A percentile compares a stretch with the other conserved stretches of the same genome.
phyloP scores from a whole-genome alignment of 371 early-diverging fungal species.

The Haplosporangium sp. region DNA sequence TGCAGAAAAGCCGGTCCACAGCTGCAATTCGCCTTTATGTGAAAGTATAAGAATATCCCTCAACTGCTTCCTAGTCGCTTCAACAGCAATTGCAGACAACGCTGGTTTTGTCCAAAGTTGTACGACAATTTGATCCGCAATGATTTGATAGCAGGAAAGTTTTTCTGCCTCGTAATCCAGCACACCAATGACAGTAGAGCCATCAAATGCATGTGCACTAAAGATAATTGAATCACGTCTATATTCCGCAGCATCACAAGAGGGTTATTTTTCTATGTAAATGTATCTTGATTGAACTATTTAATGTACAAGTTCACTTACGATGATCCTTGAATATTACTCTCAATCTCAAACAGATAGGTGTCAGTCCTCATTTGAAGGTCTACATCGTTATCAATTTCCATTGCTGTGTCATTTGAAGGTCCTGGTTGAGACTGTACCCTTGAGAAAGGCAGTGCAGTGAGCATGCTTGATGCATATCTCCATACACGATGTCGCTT shows the following conservation, averaged over 20 bases:
- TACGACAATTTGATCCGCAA: conserved; percentile 15
- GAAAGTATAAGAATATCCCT: conserved; percentile 58
- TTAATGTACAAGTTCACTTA: conserved; percentile 15
- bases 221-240: conserved; percentile 25
- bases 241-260: background rate
- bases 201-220: conserved; percentile 20
- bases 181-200: conserved; percentile 55
- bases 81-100: conserved; percentile 57
- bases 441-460: conserved; percentile 17
- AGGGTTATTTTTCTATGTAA: background rate
- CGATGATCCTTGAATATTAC: conserved; percentile 43
- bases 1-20: conserved; percentile 57
- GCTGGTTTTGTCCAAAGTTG: conserved; percentile 53
- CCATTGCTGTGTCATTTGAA: conserved; percentile 8
- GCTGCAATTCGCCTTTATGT: conserved; percentile 28
- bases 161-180: conserved; percentile 43
- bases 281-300: background rate
- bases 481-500: conserved; percentile 54
- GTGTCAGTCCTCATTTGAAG: conserved; percentile 44
- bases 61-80: conserved; percentile 58
- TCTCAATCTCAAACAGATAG: conserved; percentile 54
- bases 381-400: conserved; percentile 21
- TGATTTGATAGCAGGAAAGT: conserved; percentile 32
- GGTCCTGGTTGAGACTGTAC: conserved; percentile 18
- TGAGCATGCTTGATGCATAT: conserved; percentile 32